A percentile compares a stretch with the other conserved stretches of the same genome.
phyloP scores from a whole-genome alignment of 768 basidiomycete species.

The Lactifluus subvellereus region DNA sequence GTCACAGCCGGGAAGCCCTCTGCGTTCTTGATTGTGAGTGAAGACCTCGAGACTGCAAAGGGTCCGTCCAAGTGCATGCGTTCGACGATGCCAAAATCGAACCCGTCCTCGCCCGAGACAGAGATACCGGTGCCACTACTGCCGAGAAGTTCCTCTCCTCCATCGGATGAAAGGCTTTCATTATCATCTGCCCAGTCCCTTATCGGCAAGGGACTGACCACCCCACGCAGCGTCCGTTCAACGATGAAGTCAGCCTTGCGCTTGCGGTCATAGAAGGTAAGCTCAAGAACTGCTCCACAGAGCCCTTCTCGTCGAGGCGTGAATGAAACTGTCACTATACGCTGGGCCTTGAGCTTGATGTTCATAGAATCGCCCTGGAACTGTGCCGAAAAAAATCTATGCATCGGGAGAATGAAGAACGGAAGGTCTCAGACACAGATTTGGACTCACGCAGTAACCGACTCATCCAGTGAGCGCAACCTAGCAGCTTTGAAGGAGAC shows the following conservation, averaged over 20 bases:
- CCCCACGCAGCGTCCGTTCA: constrained; percentile 1
- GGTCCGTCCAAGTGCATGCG: constrained; percentile 28
- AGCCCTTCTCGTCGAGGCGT: constrained; percentile 7
- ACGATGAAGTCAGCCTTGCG: constrained; percentile 6
- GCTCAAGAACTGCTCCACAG: constrained; percentile 12
- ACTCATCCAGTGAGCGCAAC: neutral
- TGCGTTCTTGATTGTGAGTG: constrained; percentile 17
- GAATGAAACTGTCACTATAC: constrained; percentile 5
- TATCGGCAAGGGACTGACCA: neutral
- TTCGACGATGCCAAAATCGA: constrained; percentile 52
- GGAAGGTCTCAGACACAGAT: neutral
- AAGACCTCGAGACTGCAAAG: constrained; percentile 9
- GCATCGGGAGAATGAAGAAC: neutral
- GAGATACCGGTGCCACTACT: constrained; percentile 45
- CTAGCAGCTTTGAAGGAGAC: constrained; percentile 7
- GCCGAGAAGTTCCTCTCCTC: constrained; percentile 30
- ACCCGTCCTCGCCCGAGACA: constrained; percentile 29
- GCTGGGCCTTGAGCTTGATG: constrained; percentile 2
- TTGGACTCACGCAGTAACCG: constrained; percentile 1
- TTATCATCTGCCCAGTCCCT: neutral
- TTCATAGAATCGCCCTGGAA: neutral
- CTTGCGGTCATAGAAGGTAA: constrained; percentile 6
- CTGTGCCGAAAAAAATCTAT: constrained; percentile 8
- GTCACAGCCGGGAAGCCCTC: constrained; percentile 14
- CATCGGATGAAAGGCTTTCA: neutral